phyloP scores from a whole-genome alignment of 2,329 filamentous ascomycete genomes.

The Aspergillus glaucus region DNA sequence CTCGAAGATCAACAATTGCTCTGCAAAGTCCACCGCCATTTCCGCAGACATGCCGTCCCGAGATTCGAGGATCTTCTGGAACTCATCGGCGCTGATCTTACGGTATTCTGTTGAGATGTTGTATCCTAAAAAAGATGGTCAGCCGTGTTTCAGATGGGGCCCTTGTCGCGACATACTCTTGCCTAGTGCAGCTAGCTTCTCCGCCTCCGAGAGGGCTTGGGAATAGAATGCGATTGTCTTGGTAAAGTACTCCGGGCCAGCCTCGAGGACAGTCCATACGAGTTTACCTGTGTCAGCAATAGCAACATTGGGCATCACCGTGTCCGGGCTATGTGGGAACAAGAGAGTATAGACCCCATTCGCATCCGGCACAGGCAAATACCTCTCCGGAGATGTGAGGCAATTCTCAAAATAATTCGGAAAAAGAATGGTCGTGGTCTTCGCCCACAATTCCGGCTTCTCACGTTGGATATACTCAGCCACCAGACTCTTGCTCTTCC shows the following conservation, averaged over 20 bases:
- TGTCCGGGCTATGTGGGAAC: constrained; percentile 4
- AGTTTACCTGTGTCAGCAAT: constrained; percentile 7
- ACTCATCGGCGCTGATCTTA: constrained; percentile 1
- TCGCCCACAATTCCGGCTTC: constrained; percentile 5
- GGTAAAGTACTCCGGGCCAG: constrained; percentile 2
- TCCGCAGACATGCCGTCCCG: constrained; percentile 5
- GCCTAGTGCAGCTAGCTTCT: constrained; percentile 5
- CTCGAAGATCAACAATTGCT: constrained; percentile 11
- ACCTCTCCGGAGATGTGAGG: constrained; percentile 4
- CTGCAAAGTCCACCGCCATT: constrained; percentile 8
- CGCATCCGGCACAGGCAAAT: constrained; percentile 5
- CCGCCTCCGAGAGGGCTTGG: constrained; percentile 6
- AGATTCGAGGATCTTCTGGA: constrained; percentile 5
- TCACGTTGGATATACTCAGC: constrained; percentile 4
- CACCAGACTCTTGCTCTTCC: constrained; percentile 5
- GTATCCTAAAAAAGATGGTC: not conserved
- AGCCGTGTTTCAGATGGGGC: not conserved
- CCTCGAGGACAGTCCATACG: constrained; percentile 2
- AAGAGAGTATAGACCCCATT: constrained; percentile 1
- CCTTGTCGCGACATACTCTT: not conserved
- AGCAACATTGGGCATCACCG: constrained; percentile 6
- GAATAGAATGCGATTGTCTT: constrained; percentile 7
- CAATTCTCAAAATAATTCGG: constrained; percentile 10
- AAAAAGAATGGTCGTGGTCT: constrained; percentile 6
- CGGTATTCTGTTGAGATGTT: not conserved